phyloP scores from a whole-genome alignment of 2,329 filamentous ascomycete genomes.

The Sphaerulina musiva region DNA sequence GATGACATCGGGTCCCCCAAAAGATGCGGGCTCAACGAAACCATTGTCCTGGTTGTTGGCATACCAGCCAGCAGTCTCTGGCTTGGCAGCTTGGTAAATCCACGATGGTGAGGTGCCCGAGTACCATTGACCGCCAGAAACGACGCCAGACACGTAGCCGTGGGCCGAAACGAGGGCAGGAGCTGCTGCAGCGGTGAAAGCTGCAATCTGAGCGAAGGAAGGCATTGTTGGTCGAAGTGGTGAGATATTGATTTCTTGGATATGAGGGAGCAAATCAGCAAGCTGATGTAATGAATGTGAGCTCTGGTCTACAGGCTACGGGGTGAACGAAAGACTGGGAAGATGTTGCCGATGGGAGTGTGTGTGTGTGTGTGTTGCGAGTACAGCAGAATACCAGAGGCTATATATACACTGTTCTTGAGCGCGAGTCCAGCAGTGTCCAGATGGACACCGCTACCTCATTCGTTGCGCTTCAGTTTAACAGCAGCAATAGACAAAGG shows the following conservation, averaged over 20 bases:
- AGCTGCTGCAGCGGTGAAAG: slow-evolving; percentile 16
- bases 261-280: slow-evolving; percentile 6
- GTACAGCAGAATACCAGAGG: background rate
- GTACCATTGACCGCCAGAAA: slow-evolving; percentile 44
- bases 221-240: slow-evolving; percentile 12
- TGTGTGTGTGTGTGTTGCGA: background rate
- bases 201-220: slow-evolving; percentile 14
- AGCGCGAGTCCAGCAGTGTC: background rate
- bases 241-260: slow-evolving; percentile 2
- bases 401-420: slow-evolving; percentile 12
- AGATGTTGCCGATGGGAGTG: slow-evolving; percentile 6
- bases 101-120: slow-evolving; percentile 38
- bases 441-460: background rate
- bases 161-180: slow-evolving; percentile 39
- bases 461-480: slow-evolving; percentile 14
- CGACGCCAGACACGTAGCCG: slow-evolving; percentile 40
- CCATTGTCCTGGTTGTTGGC: slow-evolving; percentile 36
- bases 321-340: slow-evolving; percentile 13
- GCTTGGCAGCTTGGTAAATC: slow-evolving; percentile 52
- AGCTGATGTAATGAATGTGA: slow-evolving; percentile 15
- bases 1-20: slow-evolving; percentile 26
- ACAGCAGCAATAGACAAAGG: slow-evolving; percentile 12
- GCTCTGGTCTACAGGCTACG: slow-evolving; percentile 14
- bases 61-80: slow-evolving; percentile 42
- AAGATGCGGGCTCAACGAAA: slow-evolving; percentile 26